phyloP scores from a whole-genome alignment of 306 rosid genomes.

The Fragaria iinumae region DNA sequence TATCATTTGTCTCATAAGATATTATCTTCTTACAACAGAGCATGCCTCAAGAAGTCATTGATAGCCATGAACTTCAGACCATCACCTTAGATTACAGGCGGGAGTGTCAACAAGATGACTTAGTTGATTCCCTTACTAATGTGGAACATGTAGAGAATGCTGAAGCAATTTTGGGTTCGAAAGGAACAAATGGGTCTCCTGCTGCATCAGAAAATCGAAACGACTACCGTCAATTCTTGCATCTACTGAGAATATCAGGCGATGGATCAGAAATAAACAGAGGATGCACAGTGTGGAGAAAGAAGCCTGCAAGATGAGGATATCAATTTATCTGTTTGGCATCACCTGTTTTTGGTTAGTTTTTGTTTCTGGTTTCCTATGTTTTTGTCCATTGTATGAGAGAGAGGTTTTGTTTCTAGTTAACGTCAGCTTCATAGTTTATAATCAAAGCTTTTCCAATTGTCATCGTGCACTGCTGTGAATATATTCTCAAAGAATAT shows the following conservation, averaged over 20 bases:
- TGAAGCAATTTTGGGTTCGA: slow-evolving; percentile 36
- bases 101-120: slow-evolving; percentile 75
- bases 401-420: slow-evolving; percentile 21
- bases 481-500: background rate
- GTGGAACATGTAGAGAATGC: slow-evolving; percentile 44
- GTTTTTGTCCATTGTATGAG: background rate
- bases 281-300: slow-evolving; percentile 90
- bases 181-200: slow-evolving; percentile 58
- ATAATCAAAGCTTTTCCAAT: background rate
- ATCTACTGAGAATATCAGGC: slow-evolving; percentile 65
- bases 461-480: background rate
- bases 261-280: slow-evolving; percentile 84
- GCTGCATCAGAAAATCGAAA: slow-evolving; percentile 28
- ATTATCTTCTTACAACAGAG: slow-evolving; percentile 48
- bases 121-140: slow-evolving; percentile 80
- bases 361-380: slow-evolving; percentile 8
- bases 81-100: slow-evolving; percentile 94
- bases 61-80: slow-evolving; percentile 72
- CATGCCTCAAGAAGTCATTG: slow-evolving; percentile 91
- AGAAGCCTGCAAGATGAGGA: slow-evolving; percentile 67
- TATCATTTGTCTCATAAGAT: slow-evolving; percentile 2
- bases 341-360: slow-evolving; percentile 3
- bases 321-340: slow-evolving; percentile 6
- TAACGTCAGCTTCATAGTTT: slow-evolving; percentile 7
- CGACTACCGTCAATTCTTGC: slow-evolving; percentile 62